Evolutionary conservation across 306 rosid species (phyloP).

Genomic region (Cicer cuneatum): DNA sequence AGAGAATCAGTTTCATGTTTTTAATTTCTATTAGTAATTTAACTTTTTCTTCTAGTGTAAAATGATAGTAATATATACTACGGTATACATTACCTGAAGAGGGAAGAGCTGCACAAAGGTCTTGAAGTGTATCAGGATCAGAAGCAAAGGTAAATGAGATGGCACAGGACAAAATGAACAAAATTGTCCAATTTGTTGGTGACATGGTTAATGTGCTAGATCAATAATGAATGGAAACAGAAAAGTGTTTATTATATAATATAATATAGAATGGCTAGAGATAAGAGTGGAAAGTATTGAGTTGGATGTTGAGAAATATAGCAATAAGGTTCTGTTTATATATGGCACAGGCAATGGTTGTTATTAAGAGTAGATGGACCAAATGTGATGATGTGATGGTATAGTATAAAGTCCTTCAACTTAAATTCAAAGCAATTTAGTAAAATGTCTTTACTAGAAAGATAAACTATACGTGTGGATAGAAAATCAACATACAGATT

Average conservation of each 20-base stretch:
- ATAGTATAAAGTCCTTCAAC: constrained; percentile 41
- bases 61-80: background rate
- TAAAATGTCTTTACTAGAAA: constrained; percentile 16
- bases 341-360: constrained; percentile 37
- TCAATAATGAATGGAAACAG: constrained; percentile 7
- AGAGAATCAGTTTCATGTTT: too few species aligned
- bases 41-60: too few species aligned
- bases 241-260: background rate
- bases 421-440: constrained; percentile 55
- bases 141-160: constrained; percentile 45
- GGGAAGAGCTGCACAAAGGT: constrained; percentile 64
- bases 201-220: constrained; percentile 40
- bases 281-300: constrained; percentile 33
- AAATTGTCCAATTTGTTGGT: constrained; percentile 35
- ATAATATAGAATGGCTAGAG: constrained; percentile 6
- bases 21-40: too few species aligned
- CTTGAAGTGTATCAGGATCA: constrained; percentile 64
- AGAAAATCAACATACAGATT: constrained; percentile 18
- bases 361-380: constrained; percentile 20
- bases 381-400: constrained; percentile 51
- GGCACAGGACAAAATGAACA: constrained; percentile 43
- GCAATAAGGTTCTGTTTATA: constrained; percentile 35
- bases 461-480: constrained; percentile 13
- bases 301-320: constrained; percentile 33
- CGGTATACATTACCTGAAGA: constrained; percentile 47